Conservation (phyloP, 495 filamentous ascomycete species). For the Aspergillus sparsus region DNA sequence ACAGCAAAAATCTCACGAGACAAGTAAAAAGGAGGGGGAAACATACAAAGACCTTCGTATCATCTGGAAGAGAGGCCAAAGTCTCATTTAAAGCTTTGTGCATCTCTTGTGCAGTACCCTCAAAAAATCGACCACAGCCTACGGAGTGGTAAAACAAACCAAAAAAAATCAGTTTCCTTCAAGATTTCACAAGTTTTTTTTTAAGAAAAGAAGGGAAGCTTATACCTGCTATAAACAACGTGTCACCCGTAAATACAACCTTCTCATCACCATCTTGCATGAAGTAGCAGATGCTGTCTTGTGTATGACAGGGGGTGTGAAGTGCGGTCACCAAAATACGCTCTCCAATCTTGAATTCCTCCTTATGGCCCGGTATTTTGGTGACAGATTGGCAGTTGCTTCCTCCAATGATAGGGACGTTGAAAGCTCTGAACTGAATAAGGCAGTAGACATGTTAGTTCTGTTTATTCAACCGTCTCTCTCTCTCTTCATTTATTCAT, state of each 20-base stretch:
- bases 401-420: constrained; percentile 79
- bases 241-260: constrained; percentile 94
- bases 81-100: constrained; percentile 86
- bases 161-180: constrained; percentile 6
- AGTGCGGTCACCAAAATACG: constrained; percentile 81
- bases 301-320: constrained; percentile 96
- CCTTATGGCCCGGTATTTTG: constrained; percentile 68
- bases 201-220: constrained; percentile 8
- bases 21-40: background rate
- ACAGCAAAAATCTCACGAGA: no score
- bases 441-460: constrained; percentile 28
- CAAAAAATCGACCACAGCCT: constrained; percentile 98
- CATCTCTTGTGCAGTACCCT: constrained; percentile 90
- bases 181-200: background rate
- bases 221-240: constrained; percentile 87
- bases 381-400: constrained; percentile 82
- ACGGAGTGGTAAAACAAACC: background rate
- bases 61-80: constrained; percentile 77
- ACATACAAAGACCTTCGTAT: constrained; percentile 89
- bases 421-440: constrained; percentile 65
- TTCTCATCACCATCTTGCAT: constrained; percentile 79
- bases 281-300: constrained; percentile 93
- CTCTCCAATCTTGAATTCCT: constrained; percentile 80
- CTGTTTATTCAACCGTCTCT: no score
- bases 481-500: background rate